Evolutionary conservation across 2,329 filamentous ascomycete genomes (phyloP), one percentile per base, ranked within the genome.

Genomic region (Aspergillus jensenii): DNA sequence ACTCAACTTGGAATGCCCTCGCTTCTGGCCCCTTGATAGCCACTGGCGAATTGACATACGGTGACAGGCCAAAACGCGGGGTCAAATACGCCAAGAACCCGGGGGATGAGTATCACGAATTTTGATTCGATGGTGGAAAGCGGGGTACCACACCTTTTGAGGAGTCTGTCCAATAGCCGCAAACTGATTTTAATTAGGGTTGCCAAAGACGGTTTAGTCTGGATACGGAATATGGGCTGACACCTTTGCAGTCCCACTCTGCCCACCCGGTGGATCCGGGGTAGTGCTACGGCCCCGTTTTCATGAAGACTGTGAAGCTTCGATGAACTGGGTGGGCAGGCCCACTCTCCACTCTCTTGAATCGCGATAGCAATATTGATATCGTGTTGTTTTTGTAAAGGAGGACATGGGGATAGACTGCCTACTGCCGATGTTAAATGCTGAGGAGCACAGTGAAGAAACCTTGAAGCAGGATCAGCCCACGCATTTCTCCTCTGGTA

Each of bases 251-350:
- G 35, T n/a, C 4, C 35, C 35, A 37, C 35, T 9, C 15, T 37
- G 35, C n/a, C 14, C 19, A 55, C 23, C 23, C 27, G 31, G 57
- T 59, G 57, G 57, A 49, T 56, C 57, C 37, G 57, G 57, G 53
- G 53, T 55, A 59, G 25, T 6, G 57, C 47, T n/a, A 37, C 12
- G 14, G 44, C 44, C 45, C 56, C 45, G 39, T 58, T 23, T 33
- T 25, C 31, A 37, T 37, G 35, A n/a, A 37, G 35, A 37, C 31
- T 45, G 17, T 23, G 31, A 56, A 37, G 40, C 40, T 27, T 48
- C 25, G 19, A 50, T 57, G 41, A 15, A 46, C 12, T 12, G 27
- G 27, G 9, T 11, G 27, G 27, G 27, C 27, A 37, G 35, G 35
- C 35, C 35, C 35, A 37, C 35, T 6, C 35, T 1, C 35, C 35